Evolutionary conservation across 768 basidiomycete species (phyloP).

Genomic region (Chalciporus pseudorubinellus): DNA sequence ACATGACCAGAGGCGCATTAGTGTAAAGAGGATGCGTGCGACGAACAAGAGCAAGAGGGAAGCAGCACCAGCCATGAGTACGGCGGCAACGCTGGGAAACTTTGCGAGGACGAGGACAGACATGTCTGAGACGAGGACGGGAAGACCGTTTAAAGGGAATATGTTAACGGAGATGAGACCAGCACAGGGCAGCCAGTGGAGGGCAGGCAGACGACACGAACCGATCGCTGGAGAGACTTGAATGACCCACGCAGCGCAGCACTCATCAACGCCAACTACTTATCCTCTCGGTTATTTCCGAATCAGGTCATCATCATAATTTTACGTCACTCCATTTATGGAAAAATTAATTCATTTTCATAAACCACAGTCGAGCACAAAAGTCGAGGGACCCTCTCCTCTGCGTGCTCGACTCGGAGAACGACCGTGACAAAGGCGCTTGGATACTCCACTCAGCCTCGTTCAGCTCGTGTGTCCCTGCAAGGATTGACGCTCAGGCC

Average conservation of each 20-base stretch:
- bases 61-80: constrained; percentile 32
- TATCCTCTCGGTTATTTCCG: constrained; percentile 29
- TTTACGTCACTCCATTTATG: background rate
- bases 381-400: too few species aligned
- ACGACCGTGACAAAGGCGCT: too few species aligned
- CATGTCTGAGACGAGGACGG: constrained; percentile 16
- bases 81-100: constrained; percentile 27
- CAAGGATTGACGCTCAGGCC: too few species aligned
- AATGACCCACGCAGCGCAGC: constrained; percentile 21
- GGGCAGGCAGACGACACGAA: constrained; percentile 8
- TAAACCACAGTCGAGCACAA: background rate
- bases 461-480: too few species aligned
- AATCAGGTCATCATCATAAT: constrained; percentile 15
- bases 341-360: background rate
- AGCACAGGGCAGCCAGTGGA: constrained; percentile 10
- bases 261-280: constrained; percentile 9
- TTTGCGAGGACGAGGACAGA: constrained; percentile 32
- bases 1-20: constrained; percentile 29
- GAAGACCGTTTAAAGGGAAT: constrained; percentile 18
- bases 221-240: background rate
- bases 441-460: background rate
- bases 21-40: constrained; percentile 28
- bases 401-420: too few species aligned
- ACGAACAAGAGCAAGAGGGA: constrained; percentile 29
- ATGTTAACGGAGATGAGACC: constrained; percentile 26